phyloP scores from a whole-genome alignment of 2,329 filamentous ascomycete species.

The Monilinia fructicola region DNA sequence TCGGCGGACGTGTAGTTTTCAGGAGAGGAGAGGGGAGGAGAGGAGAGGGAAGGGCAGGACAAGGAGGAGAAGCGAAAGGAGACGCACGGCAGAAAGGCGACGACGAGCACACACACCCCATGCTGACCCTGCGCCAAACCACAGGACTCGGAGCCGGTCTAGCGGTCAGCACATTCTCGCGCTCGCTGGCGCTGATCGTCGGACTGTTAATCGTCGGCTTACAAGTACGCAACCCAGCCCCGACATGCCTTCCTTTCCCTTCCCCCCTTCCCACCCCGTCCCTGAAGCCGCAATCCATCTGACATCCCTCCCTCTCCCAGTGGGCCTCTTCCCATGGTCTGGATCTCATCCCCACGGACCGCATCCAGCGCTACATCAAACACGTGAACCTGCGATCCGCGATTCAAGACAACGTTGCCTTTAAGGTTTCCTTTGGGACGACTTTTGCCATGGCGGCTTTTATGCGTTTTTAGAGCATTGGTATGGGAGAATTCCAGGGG shows the following conservation, averaged over 20 bases:
- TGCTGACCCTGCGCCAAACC: neutral
- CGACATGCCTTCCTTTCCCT: too few relatives aligned
- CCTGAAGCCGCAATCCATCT: slow-evolving; percentile 18
- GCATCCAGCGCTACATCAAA: slow-evolving; percentile 51
- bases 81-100: neutral
- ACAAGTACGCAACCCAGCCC: slow-evolving; percentile 33
- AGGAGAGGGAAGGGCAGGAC: neutral
- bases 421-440: slow-evolving; percentile 60
- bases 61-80: too few relatives aligned
- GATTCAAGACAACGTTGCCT: slow-evolving; percentile 42
- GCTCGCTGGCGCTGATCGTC: slow-evolving; percentile 65
- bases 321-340: slow-evolving; percentile 53
- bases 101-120: neutral
- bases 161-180: slow-evolving; percentile 68
- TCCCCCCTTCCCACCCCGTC: neutral
- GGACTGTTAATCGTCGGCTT: slow-evolving; percentile 60
- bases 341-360: slow-evolving; percentile 43
- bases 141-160: slow-evolving; percentile 43
- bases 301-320: slow-evolving; percentile 37
- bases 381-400: slow-evolving; percentile 48
- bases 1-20: too few relatives aligned
- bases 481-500: neutral
- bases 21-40: too few relatives aligned
- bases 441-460: slow-evolving; percentile 72
- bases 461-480: slow-evolving; percentile 49